phyloP scores from a whole-genome alignment of 306 rosid genomes.

The Quercus glauca region DNA sequence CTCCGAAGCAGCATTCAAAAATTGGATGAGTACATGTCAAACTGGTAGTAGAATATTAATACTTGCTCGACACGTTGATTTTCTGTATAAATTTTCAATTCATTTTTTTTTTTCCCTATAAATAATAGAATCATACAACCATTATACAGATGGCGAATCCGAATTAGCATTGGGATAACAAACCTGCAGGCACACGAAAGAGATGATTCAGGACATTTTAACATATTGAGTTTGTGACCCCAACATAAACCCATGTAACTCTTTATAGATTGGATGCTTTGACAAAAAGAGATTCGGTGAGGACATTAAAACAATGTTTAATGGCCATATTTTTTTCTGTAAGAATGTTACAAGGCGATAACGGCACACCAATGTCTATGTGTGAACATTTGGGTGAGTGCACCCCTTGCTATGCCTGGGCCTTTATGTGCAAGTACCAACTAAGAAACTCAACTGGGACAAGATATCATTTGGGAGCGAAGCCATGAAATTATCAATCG shows the following conservation, averaged over 20 bases:
- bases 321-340: slow-evolving; percentile 33
- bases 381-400: slow-evolving; percentile 18
- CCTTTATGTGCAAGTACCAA: slow-evolving; percentile 42
- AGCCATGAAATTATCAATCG: slow-evolving; percentile 86
- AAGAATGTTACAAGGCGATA: slow-evolving; percentile 37
- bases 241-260: neutral
- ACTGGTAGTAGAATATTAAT: slow-evolving; percentile 18
- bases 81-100: slow-evolving; percentile 1
- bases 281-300: slow-evolving; percentile 19
- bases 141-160: slow-evolving; percentile 69
- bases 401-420: slow-evolving; percentile 42
- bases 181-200: slow-evolving; percentile 86
- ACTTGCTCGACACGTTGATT: slow-evolving; percentile 29
- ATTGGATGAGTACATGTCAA: slow-evolving; percentile 28
- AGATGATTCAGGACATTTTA: slow-evolving; percentile 48
- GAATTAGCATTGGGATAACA: slow-evolving; percentile 63
- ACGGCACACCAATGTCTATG: slow-evolving; percentile 29
- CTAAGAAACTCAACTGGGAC: slow-evolving; percentile 52
- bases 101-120: slow-evolving; percentile 19
- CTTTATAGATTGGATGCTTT: neutral
- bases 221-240: slow-evolving; percentile 18
- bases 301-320: slow-evolving; percentile 18
- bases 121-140: slow-evolving; percentile 44
- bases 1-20: slow-evolving; percentile 24
- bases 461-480: slow-evolving; percentile 59